Conservation (phyloP, 2,329 filamentous ascomycete species). For the Coccinonectria pachysandricola region DNA sequence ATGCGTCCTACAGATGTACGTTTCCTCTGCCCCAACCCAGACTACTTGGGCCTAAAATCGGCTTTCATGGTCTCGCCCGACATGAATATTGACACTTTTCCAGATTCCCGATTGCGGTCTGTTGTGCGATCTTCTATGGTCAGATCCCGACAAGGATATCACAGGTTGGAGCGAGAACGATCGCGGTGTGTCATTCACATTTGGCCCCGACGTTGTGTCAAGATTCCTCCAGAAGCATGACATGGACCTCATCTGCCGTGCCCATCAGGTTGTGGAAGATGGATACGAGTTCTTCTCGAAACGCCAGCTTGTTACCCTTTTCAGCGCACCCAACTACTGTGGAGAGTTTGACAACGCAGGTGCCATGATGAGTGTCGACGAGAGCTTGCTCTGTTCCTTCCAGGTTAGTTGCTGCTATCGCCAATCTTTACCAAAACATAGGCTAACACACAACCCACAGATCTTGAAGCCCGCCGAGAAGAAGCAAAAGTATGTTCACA, state of each 20-base stretch:
- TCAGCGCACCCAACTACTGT: conserved; percentile 98
- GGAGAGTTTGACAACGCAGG: conserved; percentile 99
- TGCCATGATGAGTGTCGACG: conserved; percentile 99
- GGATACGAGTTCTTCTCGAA: conserved; percentile 99
- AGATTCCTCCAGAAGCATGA: conserved; percentile 98
- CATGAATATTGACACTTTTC: conserved; percentile 6
- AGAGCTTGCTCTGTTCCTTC: conserved; percentile 97
- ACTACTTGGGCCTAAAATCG: no score
- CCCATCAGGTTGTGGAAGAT: conserved; percentile 97
- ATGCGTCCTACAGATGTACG: conserved; percentile 98
- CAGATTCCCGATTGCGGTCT: conserved; percentile 97
- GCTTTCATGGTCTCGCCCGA: not conserved
- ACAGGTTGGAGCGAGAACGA: conserved; percentile 99
- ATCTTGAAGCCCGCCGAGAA: conserved; percentile 99
- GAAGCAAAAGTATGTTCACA: conserved; percentile 99
- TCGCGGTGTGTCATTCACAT: conserved; percentile 96
- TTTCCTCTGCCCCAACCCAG: conserved; percentile 20
- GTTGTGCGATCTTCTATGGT: conserved; percentile 96
- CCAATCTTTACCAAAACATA: no score
- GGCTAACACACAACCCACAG: conserved; percentile 44
- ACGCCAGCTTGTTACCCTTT: conserved; percentile 91
- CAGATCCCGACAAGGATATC: conserved; percentile 97
- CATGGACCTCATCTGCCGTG: conserved; percentile 98
- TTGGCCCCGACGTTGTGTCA: conserved; percentile 93
- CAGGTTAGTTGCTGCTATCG: conserved; percentile 50